Conservation (phyloP, 2,329 filamentous ascomycete species). For the Tolypocladium capitatum region DNA sequence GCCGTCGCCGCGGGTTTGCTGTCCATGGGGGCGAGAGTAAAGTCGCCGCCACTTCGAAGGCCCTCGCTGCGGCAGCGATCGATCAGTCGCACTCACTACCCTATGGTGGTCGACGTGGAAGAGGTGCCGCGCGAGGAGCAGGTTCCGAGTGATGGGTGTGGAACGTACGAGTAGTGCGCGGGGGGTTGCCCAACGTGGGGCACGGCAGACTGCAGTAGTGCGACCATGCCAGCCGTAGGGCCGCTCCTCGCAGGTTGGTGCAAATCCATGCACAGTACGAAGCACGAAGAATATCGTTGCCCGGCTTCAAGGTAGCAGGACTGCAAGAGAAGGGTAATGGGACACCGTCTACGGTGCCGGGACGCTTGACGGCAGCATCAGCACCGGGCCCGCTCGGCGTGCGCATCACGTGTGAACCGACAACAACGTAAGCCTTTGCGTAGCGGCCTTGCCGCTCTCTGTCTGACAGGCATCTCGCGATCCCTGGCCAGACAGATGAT, state of each 20-base stretch:
- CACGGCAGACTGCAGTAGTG: background rate
- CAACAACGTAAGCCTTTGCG: background rate
- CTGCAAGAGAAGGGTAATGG: background rate
- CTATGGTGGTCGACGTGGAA: background rate
- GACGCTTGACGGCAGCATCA: too few relatives aligned
- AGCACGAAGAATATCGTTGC: background rate
- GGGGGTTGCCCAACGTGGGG: too few relatives aligned
- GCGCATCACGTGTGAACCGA: background rate
- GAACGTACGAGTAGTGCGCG: too few relatives aligned
- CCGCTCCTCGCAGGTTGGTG: background rate
- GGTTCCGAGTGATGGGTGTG: background rate
- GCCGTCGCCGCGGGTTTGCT: background rate
- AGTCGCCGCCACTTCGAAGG: background rate
- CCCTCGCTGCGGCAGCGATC: background rate
- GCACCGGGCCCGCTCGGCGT: too few relatives aligned
- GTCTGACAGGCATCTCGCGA: too few relatives aligned
- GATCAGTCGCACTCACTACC: background rate
- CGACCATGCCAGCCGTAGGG: background rate
- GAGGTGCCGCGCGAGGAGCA: background rate
- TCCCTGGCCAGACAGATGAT: too few relatives aligned
- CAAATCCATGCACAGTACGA: background rate
- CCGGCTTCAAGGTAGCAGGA: background rate
- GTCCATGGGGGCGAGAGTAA: constrained; percentile 1
- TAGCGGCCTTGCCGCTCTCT: too few relatives aligned
- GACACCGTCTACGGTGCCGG: background rate